These are phyloP conservation scores for Penicillium sp. DNA, from an alignment of 2,329 filamentous ascomycete genomes.

Conservation along the genomic window DNA sequence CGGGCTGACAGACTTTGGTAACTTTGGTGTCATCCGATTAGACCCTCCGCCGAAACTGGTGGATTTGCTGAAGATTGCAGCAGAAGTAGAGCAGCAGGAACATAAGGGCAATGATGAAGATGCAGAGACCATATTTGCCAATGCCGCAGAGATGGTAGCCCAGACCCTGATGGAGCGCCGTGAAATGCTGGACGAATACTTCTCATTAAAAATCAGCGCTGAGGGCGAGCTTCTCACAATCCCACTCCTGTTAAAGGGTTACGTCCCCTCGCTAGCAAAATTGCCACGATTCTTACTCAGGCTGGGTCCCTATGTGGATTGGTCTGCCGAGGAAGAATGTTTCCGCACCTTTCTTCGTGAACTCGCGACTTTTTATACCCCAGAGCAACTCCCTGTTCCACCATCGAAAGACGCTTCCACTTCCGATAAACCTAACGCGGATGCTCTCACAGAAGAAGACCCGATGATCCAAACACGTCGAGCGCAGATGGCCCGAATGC, in stretches of 20 bases:
- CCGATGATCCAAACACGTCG: slow-evolving; percentile 51
- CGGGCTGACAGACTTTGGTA: slow-evolving; percentile 89
- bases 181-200: slow-evolving; percentile 91
- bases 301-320: slow-evolving; percentile 82
- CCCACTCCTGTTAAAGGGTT: slow-evolving; percentile 82
- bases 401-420: not conserved
- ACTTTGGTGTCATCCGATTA: slow-evolving; percentile 82
- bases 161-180: slow-evolving; percentile 67
- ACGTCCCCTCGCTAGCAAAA: slow-evolving; percentile 79
- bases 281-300: slow-evolving; percentile 82
- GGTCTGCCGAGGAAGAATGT: slow-evolving; percentile 77
- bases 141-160: slow-evolving; percentile 62
- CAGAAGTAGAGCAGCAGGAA: slow-evolving; percentile 61
- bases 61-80: slow-evolving; percentile 68
- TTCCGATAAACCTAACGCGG: slow-evolving; percentile 5
- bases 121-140: slow-evolving; percentile 55
- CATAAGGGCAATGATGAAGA: slow-evolving; percentile 23
- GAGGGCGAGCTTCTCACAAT: slow-evolving; percentile 72
- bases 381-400: slow-evolving; percentile 67
- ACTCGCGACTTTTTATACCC: slow-evolving; percentile 83
- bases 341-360: slow-evolving; percentile 83
- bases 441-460: slow-evolving; percentile 21
- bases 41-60: slow-evolving; percentile 67
- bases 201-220: slow-evolving; percentile 75
- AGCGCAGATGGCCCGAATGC: slow-evolving; percentile 63